Evolutionary conservation across 148 eudicot genomes (phyloP), one percentile per base, ranked within the genome.

Genomic region (Amaranthus hypochondriacus): DNA sequence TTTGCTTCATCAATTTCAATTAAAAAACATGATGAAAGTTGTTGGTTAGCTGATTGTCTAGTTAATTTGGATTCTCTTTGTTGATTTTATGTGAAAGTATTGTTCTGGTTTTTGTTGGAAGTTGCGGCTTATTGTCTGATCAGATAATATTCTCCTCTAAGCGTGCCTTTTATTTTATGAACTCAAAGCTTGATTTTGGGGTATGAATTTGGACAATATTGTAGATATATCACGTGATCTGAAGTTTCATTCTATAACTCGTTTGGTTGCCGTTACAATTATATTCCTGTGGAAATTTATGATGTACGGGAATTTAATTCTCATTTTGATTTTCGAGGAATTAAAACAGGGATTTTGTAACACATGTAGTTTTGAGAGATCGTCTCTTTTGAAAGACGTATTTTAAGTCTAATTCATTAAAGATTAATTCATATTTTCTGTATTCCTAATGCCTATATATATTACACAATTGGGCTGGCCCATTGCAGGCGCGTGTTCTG

Each of bases 41-140:
- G 69, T 66, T 66, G 69, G 13, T 66, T 66, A 66, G 69, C 39
- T 48, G 55, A 66, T 14, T 66, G 69, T 66, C 69, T n/a, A 39
- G 18, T 66, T 49, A 48, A 66, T 3, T 48, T 66, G 69, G 48
- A 54, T 49, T 66, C 1, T 66, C 7, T 2, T 14, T 47, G 9
- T 65, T 65, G 48, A 11, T 13, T 47, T 65, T 66, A 48, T 66
- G 69, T 66, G 55, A 49, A 65, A 6, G 18, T 18, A 15, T 15
- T 15, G 12, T 66, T 66, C 8, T 6, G 18, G 42, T 39, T 66
- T 66, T 0, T 28, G 39, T 28, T 28, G 39, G 39, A 28, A 28
- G 39, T 28, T 28, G 39, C 39, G 39, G 39, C 39, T 28, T 28
- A 28, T 28, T 28, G 39, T 28, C 39, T 28, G 39, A 28, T 28